A percentile compares a stretch with the other conserved stretches of the same genome.
phyloP scores from a whole-genome alignment of 345 rosid species.

The Euphorbia peplus region DNA sequence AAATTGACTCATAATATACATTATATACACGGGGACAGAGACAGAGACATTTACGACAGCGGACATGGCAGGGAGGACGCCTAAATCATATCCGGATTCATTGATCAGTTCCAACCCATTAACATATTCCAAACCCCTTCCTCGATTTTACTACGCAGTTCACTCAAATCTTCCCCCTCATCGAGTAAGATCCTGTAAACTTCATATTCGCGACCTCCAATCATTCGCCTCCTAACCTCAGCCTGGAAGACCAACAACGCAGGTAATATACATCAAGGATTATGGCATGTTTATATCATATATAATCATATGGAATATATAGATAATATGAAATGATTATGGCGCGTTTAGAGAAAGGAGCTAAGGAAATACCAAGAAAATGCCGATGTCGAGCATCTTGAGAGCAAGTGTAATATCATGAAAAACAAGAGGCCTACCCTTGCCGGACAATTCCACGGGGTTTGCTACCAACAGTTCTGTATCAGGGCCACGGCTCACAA shows the following conservation, averaged over 20 bases:
- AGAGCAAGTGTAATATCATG: slow-evolving; percentile 82
- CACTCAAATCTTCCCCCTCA: slow-evolving; percentile 59
- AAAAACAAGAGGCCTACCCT: slow-evolving; percentile 93
- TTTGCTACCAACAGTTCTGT: slow-evolving; percentile 85
- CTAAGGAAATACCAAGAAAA: slow-evolving; percentile 61
- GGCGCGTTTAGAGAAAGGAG: too few species aligned
- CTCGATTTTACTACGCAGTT: slow-evolving; percentile 56
- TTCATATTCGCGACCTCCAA: slow-evolving; percentile 81
- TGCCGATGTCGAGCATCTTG: slow-evolving; percentile 65
- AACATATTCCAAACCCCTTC: slow-evolving; percentile 78
- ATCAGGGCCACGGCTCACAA: slow-evolving; percentile 84
- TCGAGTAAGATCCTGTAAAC: slow-evolving; percentile 80
- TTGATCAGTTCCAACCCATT: slow-evolving; percentile 80
- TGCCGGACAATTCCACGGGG: slow-evolving; percentile 89
- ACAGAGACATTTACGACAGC: too few species aligned
- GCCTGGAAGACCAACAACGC: slow-evolving; percentile 45
- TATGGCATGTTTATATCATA: too few species aligned
- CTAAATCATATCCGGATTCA: neutral
- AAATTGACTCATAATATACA: slow-evolving; percentile 14
- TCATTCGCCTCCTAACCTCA: slow-evolving; percentile 71
- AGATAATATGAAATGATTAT: too few species aligned
- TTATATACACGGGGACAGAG: neutral
- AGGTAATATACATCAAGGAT: too few species aligned
- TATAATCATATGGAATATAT: too few species aligned
- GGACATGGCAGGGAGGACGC: too few species aligned